A percentile compares a stretch with the other conserved stretches of the same genome.
These are phyloP conservation scores for Amauroascus niger DNA, from an alignment of 2,329 filamentous ascomycete genomes.

Conservation along the genomic window DNA sequence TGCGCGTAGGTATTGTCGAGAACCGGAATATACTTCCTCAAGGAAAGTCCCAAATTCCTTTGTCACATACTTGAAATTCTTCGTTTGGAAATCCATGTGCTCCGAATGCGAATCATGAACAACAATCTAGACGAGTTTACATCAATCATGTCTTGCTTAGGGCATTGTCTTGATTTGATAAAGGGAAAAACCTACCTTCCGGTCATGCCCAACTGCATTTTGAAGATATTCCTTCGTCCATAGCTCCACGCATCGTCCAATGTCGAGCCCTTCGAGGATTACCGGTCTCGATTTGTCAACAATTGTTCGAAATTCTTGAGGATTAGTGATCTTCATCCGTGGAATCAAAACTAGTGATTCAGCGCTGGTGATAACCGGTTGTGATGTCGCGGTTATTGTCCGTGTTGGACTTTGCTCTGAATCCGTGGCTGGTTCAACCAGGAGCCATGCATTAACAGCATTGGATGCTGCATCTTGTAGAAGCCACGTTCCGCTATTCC, in stretches of 20 bases:
- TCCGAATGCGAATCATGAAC: constrained; percentile 59
- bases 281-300: constrained; percentile 51
- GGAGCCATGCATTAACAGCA: constrained; percentile 27
- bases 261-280: constrained; percentile 54
- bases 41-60: constrained; percentile 60
- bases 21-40: constrained; percentile 48
- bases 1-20: constrained; percentile 65
- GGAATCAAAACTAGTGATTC: constrained; percentile 35
- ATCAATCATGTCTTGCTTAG: background rate
- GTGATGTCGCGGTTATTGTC: constrained; percentile 5
- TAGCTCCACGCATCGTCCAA: constrained; percentile 56
- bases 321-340: constrained; percentile 44
- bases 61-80: constrained; percentile 71
- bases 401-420: constrained; percentile 13
- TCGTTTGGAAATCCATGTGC: constrained; percentile 69
- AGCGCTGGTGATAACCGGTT: constrained; percentile 15
- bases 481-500: constrained; percentile 56
- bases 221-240: constrained; percentile 65
- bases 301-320: constrained; percentile 51
- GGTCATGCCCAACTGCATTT: constrained; percentile 50
- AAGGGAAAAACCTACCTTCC: constrained; percentile 42
- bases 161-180: background rate
- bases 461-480: constrained; percentile 29
- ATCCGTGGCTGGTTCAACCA: constrained; percentile 21
- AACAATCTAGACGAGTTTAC: constrained; percentile 47